A percentile compares a stretch with the other conserved stretches of the same genome.
Conservation (phyloP, 139 green algal genomes). For the Chlamydomonas applanata region DNA sequence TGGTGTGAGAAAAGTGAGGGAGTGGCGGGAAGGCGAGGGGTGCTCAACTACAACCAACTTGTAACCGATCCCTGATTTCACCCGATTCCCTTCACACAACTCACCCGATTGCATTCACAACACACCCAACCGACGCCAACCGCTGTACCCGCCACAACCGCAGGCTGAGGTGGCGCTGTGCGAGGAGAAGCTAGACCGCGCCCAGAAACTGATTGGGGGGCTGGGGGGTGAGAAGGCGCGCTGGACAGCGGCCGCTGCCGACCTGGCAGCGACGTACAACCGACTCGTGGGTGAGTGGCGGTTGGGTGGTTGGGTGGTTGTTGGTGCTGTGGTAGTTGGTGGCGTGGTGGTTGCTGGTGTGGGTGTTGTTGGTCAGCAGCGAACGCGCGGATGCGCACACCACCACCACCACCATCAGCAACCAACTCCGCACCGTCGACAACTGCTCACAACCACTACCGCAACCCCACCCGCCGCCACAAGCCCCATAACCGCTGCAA, state of each 20-base stretch:
- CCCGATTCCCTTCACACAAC: not conserved
- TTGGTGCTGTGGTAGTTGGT: not conserved
- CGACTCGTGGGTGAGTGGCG: slow-evolving; percentile 46
- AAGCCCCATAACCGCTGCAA: not conserved
- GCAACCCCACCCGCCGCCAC: too few relatives aligned
- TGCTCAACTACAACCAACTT: too few relatives aligned
- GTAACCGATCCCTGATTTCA: too few relatives aligned
- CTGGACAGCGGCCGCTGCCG: slow-evolving; percentile 59
- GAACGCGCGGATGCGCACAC: not conserved
- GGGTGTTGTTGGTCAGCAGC: too few relatives aligned
- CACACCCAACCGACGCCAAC: not conserved
- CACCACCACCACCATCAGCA: too few relatives aligned
- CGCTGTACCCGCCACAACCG: not conserved
- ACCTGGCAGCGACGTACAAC: slow-evolving; percentile 54
- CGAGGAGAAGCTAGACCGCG: slow-evolving; percentile 66
- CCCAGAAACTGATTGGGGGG: slow-evolving; percentile 68
- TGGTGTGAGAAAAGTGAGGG: too few relatives aligned
- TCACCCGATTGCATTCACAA: not conserved
- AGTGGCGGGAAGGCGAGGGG: too few relatives aligned
- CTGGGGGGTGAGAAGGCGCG: slow-evolving; percentile 78
- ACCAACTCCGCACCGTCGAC: too few relatives aligned
- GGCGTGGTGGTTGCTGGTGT: too few relatives aligned
- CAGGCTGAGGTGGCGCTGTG: slow-evolving; percentile 59
- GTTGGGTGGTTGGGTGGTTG: too few relatives aligned
- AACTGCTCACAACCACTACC: too few relatives aligned